These are phyloP conservation scores for Cavenderia fasciculata DNA, from an alignment of 78 protist genomes.

Conservation along the genomic window DNA sequence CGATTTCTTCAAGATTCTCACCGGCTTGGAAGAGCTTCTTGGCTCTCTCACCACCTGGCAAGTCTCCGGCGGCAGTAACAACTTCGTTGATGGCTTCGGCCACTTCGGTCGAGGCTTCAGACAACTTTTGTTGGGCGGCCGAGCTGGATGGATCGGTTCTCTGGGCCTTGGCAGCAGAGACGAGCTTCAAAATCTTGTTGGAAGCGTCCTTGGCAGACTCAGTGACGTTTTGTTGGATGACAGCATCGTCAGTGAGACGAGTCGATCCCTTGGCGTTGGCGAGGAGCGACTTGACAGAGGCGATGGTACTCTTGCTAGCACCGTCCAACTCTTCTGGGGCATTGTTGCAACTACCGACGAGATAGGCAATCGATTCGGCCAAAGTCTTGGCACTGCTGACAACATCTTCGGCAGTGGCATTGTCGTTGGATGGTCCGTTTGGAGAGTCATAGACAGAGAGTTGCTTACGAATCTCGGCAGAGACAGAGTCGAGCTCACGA, in stretches of 20 bases:
- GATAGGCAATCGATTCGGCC: slow-evolving; percentile 71
- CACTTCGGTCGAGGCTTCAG: slow-evolving; percentile 51
- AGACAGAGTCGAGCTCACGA: slow-evolving; percentile 15
- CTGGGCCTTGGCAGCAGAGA: slow-evolving; percentile 51
- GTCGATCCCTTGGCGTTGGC: slow-evolving; percentile 75
- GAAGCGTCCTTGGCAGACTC: slow-evolving; percentile 77
- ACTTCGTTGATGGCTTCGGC: slow-evolving; percentile 38
- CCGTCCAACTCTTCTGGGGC: slow-evolving; percentile 62
- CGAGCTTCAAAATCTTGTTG: slow-evolving; percentile 46
- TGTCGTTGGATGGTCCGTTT: slow-evolving; percentile 17
- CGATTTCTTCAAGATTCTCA: slow-evolving; percentile 81
- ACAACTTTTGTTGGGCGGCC: slow-evolving; percentile 32
- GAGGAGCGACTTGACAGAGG: slow-evolving; percentile 30
- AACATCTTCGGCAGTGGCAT: slow-evolving; percentile 75
- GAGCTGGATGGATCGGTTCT: slow-evolving; percentile 58
- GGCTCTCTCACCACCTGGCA: slow-evolving; percentile 82
- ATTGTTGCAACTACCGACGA: slow-evolving; percentile 27
- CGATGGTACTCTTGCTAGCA: slow-evolving; percentile 22
- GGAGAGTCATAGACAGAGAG: slow-evolving; percentile 19
- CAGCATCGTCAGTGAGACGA: slow-evolving; percentile 72
- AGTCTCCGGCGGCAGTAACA: slow-evolving; percentile 74
- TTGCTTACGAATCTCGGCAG: slow-evolving; percentile 50
- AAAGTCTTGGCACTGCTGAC: slow-evolving; percentile 64
- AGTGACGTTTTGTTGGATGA: slow-evolving; percentile 72
- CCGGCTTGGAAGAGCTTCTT: slow-evolving; percentile 72